phyloP scores from a whole-genome alignment of 2,329 filamentous ascomycete genomes.

The Alternaria incomplexa region DNA sequence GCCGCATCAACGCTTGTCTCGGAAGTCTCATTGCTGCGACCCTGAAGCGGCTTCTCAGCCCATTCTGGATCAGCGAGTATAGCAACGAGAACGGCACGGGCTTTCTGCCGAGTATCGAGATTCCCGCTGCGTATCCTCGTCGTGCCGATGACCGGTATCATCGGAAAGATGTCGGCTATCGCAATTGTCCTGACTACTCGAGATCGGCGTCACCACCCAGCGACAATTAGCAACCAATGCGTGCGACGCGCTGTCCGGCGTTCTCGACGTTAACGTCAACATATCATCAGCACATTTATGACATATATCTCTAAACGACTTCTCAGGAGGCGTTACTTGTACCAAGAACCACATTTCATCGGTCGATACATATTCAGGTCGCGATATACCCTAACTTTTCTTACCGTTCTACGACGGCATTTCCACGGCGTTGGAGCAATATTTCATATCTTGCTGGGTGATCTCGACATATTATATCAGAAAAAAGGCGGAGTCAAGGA shows the following conservation, averaged over 20 bases:
- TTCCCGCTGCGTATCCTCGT: conserved; percentile 7
- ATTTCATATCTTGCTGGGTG: neutral
- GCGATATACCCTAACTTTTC: neutral
- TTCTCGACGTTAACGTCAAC: neutral
- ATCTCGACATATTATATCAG: neutral
- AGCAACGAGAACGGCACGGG: conserved; percentile 17
- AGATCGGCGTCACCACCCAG: neutral
- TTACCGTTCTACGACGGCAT: neutral
- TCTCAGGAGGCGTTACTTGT: neutral
- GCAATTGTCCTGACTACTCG: neutral
- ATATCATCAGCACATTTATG: neutral
- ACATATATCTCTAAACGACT: neutral
- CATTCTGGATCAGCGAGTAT: conserved; percentile 22
- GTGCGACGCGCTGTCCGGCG: rapidly evolving
- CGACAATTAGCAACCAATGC: neutral
- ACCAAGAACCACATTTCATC: neutral
- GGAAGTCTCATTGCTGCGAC: neutral
- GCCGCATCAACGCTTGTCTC: conserved; percentile 19
- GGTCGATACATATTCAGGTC: neutral
- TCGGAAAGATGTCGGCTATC: neutral
- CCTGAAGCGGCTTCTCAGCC: conserved; percentile 9
- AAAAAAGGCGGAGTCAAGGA: neutral
- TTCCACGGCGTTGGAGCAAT: neutral
- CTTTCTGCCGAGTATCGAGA: conserved; percentile 23
- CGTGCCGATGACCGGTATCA: neutral